phyloP scores from a whole-genome alignment of 345 rosid genomes.

The Hibiscus trionum region DNA sequence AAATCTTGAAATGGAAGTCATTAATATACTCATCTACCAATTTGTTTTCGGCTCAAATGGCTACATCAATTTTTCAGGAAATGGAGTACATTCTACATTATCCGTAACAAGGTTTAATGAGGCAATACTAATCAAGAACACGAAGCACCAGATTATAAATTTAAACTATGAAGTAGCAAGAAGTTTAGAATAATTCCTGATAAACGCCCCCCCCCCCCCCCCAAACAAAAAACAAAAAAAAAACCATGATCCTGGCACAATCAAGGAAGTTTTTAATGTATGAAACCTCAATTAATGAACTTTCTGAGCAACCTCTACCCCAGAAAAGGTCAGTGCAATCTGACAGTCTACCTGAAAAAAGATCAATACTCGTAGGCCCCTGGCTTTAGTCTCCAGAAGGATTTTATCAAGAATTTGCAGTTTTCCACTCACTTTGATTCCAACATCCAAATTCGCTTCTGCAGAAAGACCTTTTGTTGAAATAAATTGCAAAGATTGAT shows the following conservation, averaged over 20 bases:
- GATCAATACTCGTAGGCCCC: slow-evolving; percentile 9
- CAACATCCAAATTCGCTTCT: slow-evolving; percentile 12
- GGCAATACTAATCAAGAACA: background rate
- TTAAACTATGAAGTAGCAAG: background rate
- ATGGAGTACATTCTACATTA: background rate
- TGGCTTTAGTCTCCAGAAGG: slow-evolving; percentile 12
- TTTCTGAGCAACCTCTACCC: background rate
- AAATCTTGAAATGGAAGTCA: background rate
- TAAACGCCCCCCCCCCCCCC: background rate
- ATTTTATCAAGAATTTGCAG: slow-evolving; percentile 12
- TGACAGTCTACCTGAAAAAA: slow-evolving; percentile 12
- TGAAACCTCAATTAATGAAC: background rate
- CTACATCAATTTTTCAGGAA: background rate
- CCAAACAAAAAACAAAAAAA: background rate
- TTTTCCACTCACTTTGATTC: slow-evolving; percentile 14
- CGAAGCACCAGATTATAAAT: background rate
- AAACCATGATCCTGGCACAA: background rate
- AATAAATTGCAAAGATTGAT: slow-evolving; percentile 3
- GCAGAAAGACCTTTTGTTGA: slow-evolving; percentile 3
- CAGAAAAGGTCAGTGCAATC: background rate
- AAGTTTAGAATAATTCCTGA: background rate
- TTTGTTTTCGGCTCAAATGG: background rate
- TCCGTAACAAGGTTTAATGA: background rate
- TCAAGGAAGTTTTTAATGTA: background rate
- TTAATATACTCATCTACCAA: background rate